Conservation (phyloP, 1,284 basidiomycete species). For the Tilletia horrida region DNA sequence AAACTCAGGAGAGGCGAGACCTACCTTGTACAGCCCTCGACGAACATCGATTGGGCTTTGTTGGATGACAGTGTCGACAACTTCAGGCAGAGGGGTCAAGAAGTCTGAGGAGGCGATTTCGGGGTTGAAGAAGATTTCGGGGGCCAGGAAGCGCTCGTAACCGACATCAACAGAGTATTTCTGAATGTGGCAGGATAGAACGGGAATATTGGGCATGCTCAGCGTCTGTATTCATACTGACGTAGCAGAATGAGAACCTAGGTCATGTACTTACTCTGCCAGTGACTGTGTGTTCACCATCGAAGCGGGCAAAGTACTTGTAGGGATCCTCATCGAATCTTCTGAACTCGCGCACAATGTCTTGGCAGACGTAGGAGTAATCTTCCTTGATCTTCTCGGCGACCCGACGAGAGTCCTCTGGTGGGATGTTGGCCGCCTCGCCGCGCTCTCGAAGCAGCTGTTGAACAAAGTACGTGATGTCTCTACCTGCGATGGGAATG, state of each 20-base stretch:
- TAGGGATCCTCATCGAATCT: constrained; percentile 96
- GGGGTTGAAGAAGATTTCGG: constrained; percentile 99
- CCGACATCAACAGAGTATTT: constrained; percentile 90
- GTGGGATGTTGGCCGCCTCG: constrained; percentile 81
- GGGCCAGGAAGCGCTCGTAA: constrained; percentile 97
- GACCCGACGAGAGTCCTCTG: constrained; percentile 90
- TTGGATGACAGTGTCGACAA: constrained; percentile 95
- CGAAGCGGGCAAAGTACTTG: constrained; percentile 91
- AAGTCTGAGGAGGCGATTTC: constrained; percentile 98
- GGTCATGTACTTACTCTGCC: constrained; percentile 68
- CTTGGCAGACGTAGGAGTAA: constrained; percentile 97
- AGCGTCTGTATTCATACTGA: neutral
- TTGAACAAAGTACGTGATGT: constrained; percentile 95
- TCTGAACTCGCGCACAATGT: constrained; percentile 97
- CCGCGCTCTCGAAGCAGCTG: constrained; percentile 93
- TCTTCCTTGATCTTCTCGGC: constrained; percentile 97
- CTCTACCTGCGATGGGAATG: constrained; percentile 95
- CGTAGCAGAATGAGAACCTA: neutral
- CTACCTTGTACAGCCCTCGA: constrained; percentile 85
- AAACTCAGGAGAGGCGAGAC: too few species aligned
- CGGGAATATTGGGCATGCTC: too few species aligned
- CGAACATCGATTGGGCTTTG: constrained; percentile 92
- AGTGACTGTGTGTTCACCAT: constrained; percentile 89
- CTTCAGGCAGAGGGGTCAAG: constrained; percentile 90
- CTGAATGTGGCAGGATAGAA: constrained; percentile 57